A percentile compares a stretch with the other conserved stretches of the same genome.
phyloP scores from a whole-genome alignment of 805 yeast species.

The Candida ortonii region DNA sequence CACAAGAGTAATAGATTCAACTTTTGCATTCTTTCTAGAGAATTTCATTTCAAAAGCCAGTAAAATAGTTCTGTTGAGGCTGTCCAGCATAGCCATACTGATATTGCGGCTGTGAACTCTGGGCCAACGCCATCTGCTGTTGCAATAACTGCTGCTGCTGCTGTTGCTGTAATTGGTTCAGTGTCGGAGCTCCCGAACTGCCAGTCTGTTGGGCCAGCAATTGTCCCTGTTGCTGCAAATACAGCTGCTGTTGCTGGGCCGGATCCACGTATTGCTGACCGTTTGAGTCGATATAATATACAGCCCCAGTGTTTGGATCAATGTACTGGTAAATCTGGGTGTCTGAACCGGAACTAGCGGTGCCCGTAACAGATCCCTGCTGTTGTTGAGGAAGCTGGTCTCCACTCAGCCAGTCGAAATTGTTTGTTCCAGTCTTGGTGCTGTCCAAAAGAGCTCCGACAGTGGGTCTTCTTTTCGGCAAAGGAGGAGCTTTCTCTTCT shows the following conservation, averaged over 20 bases:
- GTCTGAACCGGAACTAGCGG: conserved; percentile 22
- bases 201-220: conserved; percentile 22
- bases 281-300: conserved; percentile 63
- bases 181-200: conserved; percentile 6
- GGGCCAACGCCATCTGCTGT: conserved; percentile 12
- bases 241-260: conserved; percentile 36
- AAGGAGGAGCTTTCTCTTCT: conserved; percentile 48
- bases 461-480: conserved; percentile 40
- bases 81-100: conserved; percentile 11
- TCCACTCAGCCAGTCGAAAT: conserved; percentile 37
- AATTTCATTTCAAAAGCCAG: conserved; percentile 18
- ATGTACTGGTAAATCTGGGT: conserved; percentile 61
- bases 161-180: conserved; percentile 19
- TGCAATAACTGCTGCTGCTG: conserved; percentile 18
- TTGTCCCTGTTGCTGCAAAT: conserved; percentile 27
- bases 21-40: too few species aligned
- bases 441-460: conserved; percentile 31
- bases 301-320: conserved; percentile 68
- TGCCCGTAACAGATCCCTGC: conserved; percentile 6
- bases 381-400: conserved; percentile 23
- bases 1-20: too few species aligned
- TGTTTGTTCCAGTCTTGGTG: conserved; percentile 33
- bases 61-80: conserved; percentile 17
- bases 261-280: conserved; percentile 63
- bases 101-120: conserved; percentile 16